Percentiles rank a stretch among this genome's conserved stretches.
Evolutionary conservation across 2,329 filamentous ascomycete species (phyloP).

Genomic region (Neopestalotiopsis rosae): DNA sequence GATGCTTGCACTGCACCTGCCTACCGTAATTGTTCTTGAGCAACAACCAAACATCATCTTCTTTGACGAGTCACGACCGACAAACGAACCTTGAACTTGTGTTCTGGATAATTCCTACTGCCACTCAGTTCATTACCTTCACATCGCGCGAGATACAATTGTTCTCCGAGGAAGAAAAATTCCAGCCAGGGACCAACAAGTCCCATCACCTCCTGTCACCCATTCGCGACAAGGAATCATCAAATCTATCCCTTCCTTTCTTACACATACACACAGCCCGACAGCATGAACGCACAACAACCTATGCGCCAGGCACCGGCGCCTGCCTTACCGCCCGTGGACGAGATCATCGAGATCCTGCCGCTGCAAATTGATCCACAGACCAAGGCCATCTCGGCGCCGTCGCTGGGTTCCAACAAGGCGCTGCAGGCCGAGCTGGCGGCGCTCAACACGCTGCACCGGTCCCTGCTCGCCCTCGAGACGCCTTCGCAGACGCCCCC

Average conservation of each 20-base stretch:
- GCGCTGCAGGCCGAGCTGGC: slow-evolving; percentile 69
- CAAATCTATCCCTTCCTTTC: background rate
- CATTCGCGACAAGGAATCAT: background rate
- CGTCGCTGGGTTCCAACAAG: slow-evolving; percentile 48
- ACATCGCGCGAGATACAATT: too few relatives aligned
- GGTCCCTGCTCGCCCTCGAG: slow-evolving; percentile 70
- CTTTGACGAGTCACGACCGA: too few relatives aligned
- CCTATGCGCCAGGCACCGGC: slow-evolving; percentile 3
- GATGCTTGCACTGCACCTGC: too few relatives aligned
- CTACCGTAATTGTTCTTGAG: too few relatives aligned
- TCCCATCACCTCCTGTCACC: background rate
- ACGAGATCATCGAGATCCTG: slow-evolving; percentile 75
- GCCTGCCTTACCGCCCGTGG: background rate
- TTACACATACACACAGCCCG: background rate
- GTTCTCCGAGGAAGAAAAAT: too few relatives aligned
- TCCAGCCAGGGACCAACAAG: background rate
- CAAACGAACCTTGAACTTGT: too few relatives aligned
- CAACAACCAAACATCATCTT: too few relatives aligned
- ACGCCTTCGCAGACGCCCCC: slow-evolving; percentile 73
- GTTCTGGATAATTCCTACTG: slow-evolving; percentile 23
- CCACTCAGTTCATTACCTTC: too few relatives aligned
- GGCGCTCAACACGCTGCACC: slow-evolving; percentile 80
- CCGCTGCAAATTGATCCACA: slow-evolving; percentile 82
- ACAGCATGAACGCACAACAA: slow-evolving; percentile 7
- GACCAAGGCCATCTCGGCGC: slow-evolving; percentile 73